These are phyloP conservation scores for Coemansia umbellata DNA, from an alignment of 192 early-diverging fungal genomes.

Conservation along the genomic window DNA sequence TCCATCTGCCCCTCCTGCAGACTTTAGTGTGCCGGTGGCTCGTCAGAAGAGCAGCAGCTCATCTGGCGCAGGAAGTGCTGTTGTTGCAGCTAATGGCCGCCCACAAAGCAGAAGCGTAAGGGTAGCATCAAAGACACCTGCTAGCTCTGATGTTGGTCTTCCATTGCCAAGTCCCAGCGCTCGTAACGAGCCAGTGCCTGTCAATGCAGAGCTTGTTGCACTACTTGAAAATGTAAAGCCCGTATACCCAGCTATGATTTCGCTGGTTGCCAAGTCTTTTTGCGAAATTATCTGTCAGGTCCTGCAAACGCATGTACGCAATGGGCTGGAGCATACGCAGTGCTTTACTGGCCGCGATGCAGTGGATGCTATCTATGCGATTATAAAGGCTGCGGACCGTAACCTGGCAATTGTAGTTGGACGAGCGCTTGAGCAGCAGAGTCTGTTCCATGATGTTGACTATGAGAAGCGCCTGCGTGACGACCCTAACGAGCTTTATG, in stretches of 20 bases:
- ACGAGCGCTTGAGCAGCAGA: constrained; percentile 84
- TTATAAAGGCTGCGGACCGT: constrained; percentile 81
- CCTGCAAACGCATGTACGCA: constrained; percentile 63
- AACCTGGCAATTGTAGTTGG: constrained; percentile 85
- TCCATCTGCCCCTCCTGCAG: not conserved
- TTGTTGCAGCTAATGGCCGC: not conserved
- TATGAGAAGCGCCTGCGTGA: constrained; percentile 87
- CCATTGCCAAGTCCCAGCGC: not conserved
- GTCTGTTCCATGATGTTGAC: constrained; percentile 88
- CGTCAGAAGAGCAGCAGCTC: not conserved
- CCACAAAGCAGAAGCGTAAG: not conserved
- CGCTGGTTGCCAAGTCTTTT: constrained; percentile 65
- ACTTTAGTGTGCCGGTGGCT: not conserved
- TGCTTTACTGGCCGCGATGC: constrained; percentile 87
- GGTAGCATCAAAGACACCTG: not conserved
- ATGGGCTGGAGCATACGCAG: constrained; percentile 76
- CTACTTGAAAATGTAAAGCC: constrained; percentile 47
- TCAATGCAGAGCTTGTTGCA: constrained; percentile 29
- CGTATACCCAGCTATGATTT: constrained; percentile 73
- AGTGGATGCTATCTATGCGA: constrained; percentile 76
- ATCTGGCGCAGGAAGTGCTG: not conserved
- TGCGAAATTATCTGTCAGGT: constrained; percentile 53
- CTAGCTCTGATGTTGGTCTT: not conserved
- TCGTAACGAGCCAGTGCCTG: constrained; percentile 4
- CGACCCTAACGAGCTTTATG: constrained; percentile 75